Evolutionary conservation across 2,329 filamentous ascomycete species (phyloP).

Genomic region (Talaromyces sp.): DNA sequence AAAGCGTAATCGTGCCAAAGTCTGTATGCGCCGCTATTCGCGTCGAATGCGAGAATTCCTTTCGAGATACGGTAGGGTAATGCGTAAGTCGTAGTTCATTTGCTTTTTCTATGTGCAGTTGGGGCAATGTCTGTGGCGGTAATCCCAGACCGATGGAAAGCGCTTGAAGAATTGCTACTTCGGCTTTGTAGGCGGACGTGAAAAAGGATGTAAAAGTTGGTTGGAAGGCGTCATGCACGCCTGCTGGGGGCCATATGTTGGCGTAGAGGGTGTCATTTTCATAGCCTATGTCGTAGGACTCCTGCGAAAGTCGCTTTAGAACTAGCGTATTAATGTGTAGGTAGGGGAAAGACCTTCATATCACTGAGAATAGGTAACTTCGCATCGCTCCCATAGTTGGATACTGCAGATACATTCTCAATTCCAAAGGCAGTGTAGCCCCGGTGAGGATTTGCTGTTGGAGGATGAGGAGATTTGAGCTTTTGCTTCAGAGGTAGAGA

Average conservation of each 20-base stretch:
- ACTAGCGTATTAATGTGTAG: neutral
- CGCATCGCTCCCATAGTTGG: conserved; percentile 19
- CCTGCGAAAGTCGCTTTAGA: neutral
- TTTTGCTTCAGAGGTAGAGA: conserved; percentile 28
- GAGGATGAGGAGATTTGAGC: conserved; percentile 30
- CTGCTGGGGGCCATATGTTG: conserved; percentile 13
- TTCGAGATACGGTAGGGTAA: conserved; percentile 60
- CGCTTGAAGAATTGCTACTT: neutral
- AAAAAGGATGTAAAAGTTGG: conserved; percentile 7
- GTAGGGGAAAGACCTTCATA: conserved; percentile 4
- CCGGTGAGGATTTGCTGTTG: conserved; percentile 29
- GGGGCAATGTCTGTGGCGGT: conserved; percentile 67
- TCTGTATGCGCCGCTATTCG: conserved; percentile 55
- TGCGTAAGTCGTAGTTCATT: conserved; percentile 64
- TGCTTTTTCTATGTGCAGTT: conserved; percentile 51
- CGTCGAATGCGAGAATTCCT: conserved; percentile 29
- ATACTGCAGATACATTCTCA: conserved; percentile 30
- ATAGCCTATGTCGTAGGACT: conserved; percentile 15
- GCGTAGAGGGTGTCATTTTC: conserved; percentile 1
- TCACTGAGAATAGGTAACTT: neutral
- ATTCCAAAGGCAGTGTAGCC: conserved; percentile 33
- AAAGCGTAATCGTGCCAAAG: conserved; percentile 46
- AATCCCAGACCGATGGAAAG: conserved; percentile 41
- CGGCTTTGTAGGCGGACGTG: neutral
- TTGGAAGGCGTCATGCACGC: neutral